Evolutionary conservation across 2,329 filamentous ascomycete species (phyloP).

Genomic region (Xenoacremonium recifei): DNA sequence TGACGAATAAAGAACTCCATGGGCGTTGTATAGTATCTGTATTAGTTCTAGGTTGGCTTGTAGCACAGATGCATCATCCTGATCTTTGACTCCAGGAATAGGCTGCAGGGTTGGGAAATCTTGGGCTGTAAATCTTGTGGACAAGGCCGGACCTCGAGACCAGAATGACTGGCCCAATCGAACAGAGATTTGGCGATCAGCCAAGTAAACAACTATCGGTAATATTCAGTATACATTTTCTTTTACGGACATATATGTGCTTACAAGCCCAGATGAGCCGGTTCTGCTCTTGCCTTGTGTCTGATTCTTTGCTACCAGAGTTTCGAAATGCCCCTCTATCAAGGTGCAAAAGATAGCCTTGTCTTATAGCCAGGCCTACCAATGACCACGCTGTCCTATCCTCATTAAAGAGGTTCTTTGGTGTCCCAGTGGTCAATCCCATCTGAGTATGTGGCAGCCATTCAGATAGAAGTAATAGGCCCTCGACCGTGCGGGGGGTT

Average conservation of each 20-base stretch:
- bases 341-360: conserved; percentile 11
- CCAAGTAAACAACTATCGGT: background rate
- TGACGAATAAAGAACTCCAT: background rate
- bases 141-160: background rate
- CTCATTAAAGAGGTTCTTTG: conserved; percentile 8
- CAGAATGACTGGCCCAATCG: background rate
- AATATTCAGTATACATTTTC: background rate
- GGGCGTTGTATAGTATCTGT: background rate
- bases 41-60: background rate
- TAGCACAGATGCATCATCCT: background rate
- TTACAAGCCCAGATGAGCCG: background rate
- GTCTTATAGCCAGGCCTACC: conserved; percentile 11
- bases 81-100: background rate
- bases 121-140: background rate
- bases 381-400: conserved; percentile 15
- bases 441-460: conserved; percentile 14
- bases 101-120: background rate
- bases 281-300: background rate
- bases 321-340: conserved; percentile 10
- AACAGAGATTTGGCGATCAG: background rate
- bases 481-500: conserved; percentile 11
- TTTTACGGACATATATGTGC: background rate
- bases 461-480: conserved; percentile 10
- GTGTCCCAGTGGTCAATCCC: conserved; percentile 2
- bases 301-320: background rate